Evolutionary conservation across 2,329 filamentous ascomycete species (phyloP), one percentile per base, ranked within the genome.

Genomic region (Metarhizium sp.): DNA sequence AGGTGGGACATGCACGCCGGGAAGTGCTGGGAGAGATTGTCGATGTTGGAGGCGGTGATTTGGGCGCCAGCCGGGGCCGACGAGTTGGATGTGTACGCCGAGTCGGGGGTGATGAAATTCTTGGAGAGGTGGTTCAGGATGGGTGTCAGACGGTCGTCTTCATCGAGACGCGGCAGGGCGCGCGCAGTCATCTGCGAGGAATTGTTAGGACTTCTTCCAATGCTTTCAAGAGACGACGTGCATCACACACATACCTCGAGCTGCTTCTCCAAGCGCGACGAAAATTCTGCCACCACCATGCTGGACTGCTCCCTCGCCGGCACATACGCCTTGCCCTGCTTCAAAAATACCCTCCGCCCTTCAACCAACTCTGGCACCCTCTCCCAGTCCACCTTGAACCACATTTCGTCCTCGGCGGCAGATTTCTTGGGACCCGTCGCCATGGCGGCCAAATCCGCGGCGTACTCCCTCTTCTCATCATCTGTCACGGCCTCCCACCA

Each of bases 361-460:
- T 96, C 92, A 0, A 99, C 85, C 42, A 99, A 74, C 58, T 97
- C 92, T 0, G 92, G 90, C 1, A 99, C 94, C 38, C 85, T 82
- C 67, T 91, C 88, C 91, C 92, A 99, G 65, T 96, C 90, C 1
- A 97, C 90, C 73, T 96, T 97, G 78, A 95, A 95, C 87, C 90
- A 99, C 30, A 77, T 84, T 64, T 94, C 90, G 46, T 96, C 90
- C 16, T 96, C 90, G 6, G 65, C 61, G 50, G 63, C 63, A 48
- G 66, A 66, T 61, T 73, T 72, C 53, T 69, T 71, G 5, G 64
- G 64, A 1, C 67, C 67, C 10, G 67, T 59, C 32, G 32, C 32
- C 54, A 76, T 74, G 25, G 82, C 81, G 0, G 78, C 73, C 52
- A 95, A 71, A 57, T 88, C 80, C 0, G 81, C 74, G 1, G 77